A percentile compares a stretch with the other conserved stretches of the same genome.
phyloP scores from a whole-genome alignment of 1,284 basidiomycete species.

The Tilletia horrida region DNA sequence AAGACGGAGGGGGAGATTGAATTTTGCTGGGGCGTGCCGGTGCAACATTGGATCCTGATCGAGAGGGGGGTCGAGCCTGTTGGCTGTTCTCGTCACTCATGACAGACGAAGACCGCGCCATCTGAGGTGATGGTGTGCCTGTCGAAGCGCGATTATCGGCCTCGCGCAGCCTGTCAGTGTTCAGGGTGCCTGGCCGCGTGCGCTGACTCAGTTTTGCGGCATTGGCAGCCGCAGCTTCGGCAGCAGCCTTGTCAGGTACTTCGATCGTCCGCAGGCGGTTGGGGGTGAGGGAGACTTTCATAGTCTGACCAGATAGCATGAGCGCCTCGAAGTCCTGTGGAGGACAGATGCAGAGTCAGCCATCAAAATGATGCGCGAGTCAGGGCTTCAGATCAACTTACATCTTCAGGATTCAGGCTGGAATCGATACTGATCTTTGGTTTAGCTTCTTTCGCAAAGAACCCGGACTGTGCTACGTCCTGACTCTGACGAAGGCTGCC shows the following conservation, averaged over 20 bases:
- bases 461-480: slow-evolving; percentile 24
- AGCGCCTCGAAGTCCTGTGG: slow-evolving; percentile 44
- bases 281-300: slow-evolving; percentile 82
- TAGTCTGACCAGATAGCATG: slow-evolving; percentile 42
- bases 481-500: slow-evolving; percentile 40
- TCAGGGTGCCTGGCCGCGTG: slow-evolving; percentile 11
- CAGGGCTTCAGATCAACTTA: neutral
- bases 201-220: slow-evolving; percentile 5
- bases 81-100: neutral
- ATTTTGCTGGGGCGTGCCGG: slow-evolving; percentile 13
- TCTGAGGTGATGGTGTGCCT: slow-evolving; percentile 16
- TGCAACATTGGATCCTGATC: slow-evolving; percentile 11
- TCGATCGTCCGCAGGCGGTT: slow-evolving; percentile 48
- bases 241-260: slow-evolving; percentile 22
- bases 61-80: slow-evolving; percentile 3
- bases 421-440: slow-evolving; percentile 20
- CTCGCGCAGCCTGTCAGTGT: slow-evolving; percentile 15
- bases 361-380: neutral
- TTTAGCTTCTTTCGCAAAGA: slow-evolving; percentile 19
- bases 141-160: slow-evolving; percentile 15
- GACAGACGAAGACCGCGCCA: neutral
- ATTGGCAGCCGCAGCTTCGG: slow-evolving; percentile 4
- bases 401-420: slow-evolving; percentile 30
- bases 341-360: neutral
- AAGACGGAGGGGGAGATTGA: slow-evolving; percentile 22